A percentile compares a stretch with the other conserved stretches of the same genome.
phyloP scores from a whole-genome alignment of 345 rosid species.

The Citrus trifoliata region DNA sequence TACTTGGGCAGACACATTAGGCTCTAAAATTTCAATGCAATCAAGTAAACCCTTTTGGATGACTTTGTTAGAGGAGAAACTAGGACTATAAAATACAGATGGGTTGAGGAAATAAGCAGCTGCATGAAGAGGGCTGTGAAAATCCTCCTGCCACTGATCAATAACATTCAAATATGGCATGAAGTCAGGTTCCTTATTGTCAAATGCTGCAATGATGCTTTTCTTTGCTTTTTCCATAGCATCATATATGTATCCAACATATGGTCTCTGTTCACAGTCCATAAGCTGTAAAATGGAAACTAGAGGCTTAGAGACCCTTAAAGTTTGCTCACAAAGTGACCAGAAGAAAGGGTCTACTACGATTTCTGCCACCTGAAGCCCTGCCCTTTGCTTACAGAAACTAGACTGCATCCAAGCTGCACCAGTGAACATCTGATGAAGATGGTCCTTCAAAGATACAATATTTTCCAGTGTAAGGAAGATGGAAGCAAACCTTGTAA shows the following conservation, averaged over 20 bases:
- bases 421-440: constrained; percentile 22
- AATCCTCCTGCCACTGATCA: constrained; percentile 26
- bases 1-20: constrained; percentile 21
- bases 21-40: constrained; percentile 24
- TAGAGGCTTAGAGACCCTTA: constrained; percentile 27
- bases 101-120: constrained; percentile 28
- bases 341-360: constrained; percentile 23
- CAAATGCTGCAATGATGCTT: constrained; percentile 21
- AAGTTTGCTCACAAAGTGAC: constrained; percentile 22
- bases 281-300: constrained; percentile 27
- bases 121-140: constrained; percentile 32
- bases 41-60: constrained; percentile 31
- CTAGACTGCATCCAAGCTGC: constrained; percentile 23
- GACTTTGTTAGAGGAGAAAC: constrained; percentile 20
- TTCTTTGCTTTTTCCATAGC: constrained; percentile 32
- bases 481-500: constrained; percentile 28
- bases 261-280: constrained; percentile 27
- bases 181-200: constrained; percentile 15
- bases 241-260: constrained; percentile 21
- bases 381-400: constrained; percentile 23
- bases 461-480: constrained; percentile 27
- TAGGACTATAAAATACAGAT: constrained; percentile 20
- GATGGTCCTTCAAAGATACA: constrained; percentile 20
- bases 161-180: constrained; percentile 23
- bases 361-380: constrained; percentile 29